Conservation (phyloP, 2,329 filamentous ascomycete species). For the Fusarium citri region DNA sequence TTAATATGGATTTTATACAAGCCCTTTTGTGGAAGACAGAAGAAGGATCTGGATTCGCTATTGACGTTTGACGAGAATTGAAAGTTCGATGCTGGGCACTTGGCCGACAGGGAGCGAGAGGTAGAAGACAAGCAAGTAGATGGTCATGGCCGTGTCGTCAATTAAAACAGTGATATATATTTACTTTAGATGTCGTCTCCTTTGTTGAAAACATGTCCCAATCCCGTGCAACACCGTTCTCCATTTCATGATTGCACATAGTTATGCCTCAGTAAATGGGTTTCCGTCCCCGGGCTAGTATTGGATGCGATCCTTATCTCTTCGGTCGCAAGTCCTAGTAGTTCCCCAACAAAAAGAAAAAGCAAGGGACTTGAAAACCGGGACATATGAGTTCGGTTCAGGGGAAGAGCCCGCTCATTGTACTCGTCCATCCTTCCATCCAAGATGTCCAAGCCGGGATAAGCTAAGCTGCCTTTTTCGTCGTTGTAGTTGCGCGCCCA, state of each 20-base stretch:
- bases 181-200: slow-evolving; percentile 37
- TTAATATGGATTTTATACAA: not conserved
- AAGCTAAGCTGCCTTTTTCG: slow-evolving; percentile 12
- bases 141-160: slow-evolving; percentile 35
- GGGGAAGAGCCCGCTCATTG: slow-evolving; percentile 27
- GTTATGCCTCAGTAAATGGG: slow-evolving; percentile 37
- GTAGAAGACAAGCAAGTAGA: not conserved
- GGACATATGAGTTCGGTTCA: slow-evolving; percentile 25
- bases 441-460: slow-evolving; percentile 37
- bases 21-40: not conserved
- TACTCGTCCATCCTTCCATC: slow-evolving; percentile 19
- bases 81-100: not conserved
- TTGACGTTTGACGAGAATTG: not conserved
- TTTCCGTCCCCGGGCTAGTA: slow-evolving; percentile 9
- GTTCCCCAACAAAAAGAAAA: slow-evolving; percentile 44
- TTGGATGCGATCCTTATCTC: slow-evolving; percentile 38
- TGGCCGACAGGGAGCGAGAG: not conserved
- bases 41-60: not conserved
- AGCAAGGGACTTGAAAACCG: slow-evolving; percentile 20
- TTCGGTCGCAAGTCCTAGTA: slow-evolving; percentile 35
- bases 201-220: slow-evolving; percentile 32
- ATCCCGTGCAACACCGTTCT: slow-evolving; percentile 41
- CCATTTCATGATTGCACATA: slow-evolving; percentile 34
- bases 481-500: slow-evolving; percentile 26
- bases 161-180: slow-evolving; percentile 45